Conservation (phyloP, 2,329 filamentous ascomycete species). For the Sporothrix phasma region DNA sequence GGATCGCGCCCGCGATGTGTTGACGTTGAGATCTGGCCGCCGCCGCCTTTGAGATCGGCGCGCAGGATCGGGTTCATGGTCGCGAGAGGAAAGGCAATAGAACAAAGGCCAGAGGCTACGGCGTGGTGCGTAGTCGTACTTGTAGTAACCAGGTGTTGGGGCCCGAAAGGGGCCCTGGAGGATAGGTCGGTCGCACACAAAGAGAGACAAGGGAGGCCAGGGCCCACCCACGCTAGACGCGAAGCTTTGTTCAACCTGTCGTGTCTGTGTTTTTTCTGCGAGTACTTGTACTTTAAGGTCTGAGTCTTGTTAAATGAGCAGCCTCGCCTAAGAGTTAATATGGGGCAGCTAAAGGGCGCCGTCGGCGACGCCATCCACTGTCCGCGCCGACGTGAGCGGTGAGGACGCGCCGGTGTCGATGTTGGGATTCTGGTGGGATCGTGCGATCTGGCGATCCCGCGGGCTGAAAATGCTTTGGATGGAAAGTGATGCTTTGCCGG, state of each 20-base stretch:
- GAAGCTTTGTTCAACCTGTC: neutral
- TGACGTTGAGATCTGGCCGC: conserved; percentile 31
- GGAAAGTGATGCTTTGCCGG: too few species aligned
- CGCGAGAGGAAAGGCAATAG: neutral
- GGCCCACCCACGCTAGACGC: conserved; percentile 12
- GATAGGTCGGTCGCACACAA: neutral
- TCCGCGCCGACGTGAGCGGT: neutral
- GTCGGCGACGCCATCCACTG: conserved; percentile 4
- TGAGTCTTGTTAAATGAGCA: conserved; percentile 10
- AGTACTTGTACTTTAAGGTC: neutral
- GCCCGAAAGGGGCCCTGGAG: neutral
- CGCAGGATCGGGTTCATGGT: conserved; percentile 13
- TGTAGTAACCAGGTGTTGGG: neutral
- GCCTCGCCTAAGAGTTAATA: conserved; percentile 8
- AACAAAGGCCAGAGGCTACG: neutral
- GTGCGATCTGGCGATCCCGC: neutral
- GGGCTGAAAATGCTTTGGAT: too few species aligned
- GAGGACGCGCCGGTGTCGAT: neutral
- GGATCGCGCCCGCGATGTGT: conserved; percentile 22
- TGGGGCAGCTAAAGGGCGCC: neutral
- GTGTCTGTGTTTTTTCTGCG: neutral
- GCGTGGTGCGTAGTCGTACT: too few species aligned
- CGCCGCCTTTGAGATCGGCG: conserved; percentile 23
- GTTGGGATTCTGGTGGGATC: neutral
- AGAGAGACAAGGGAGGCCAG: neutral